phyloP scores from a whole-genome alignment of 1,284 basidiomycete species.

The Apiotrichum akiyoshidainum region DNA sequence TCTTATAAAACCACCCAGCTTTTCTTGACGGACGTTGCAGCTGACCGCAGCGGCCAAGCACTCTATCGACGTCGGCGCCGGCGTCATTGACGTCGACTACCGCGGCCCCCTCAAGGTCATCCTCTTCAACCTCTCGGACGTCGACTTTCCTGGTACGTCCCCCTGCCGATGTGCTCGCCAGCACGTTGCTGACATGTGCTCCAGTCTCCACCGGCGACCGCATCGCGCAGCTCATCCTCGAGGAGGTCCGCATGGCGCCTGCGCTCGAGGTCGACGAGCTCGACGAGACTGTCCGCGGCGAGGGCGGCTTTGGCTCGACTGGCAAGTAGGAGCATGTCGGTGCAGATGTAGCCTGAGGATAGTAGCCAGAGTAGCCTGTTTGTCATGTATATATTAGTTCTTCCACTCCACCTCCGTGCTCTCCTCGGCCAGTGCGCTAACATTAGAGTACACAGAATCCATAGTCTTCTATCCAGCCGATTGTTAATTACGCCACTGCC shows the following conservation, averaged over 20 bases:
- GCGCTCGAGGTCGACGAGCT: slow-evolving; percentile 82
- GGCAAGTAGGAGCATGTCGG: slow-evolving; percentile 52
- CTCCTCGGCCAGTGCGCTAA: too few species aligned
- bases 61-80: slow-evolving; percentile 96
- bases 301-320: slow-evolving; percentile 89
- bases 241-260: slow-evolving; percentile 82
- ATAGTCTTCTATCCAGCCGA: too few species aligned
- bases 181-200: too few species aligned
- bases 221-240: slow-evolving; percentile 91
- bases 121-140: slow-evolving; percentile 86
- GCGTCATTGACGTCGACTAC: slow-evolving; percentile 96
- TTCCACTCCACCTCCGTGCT: too few species aligned
- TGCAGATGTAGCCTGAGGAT: too few species aligned
- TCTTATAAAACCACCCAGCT: too few species aligned
- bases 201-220: slow-evolving; percentile 88
- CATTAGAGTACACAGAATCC: too few species aligned
- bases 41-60: slow-evolving; percentile 80
- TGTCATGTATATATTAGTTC: too few species aligned
- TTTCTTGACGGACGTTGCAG: too few species aligned
- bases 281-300: slow-evolving; percentile 78
- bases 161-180: too few species aligned
- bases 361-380: too few species aligned
- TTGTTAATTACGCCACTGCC: too few species aligned
- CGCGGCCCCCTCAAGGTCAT: slow-evolving; percentile 87
- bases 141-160: slow-evolving; percentile 61